Base-by-base conservation (phyloP, 1,139 yeast genomes). In the Chernovozyma aurita region DNA sequence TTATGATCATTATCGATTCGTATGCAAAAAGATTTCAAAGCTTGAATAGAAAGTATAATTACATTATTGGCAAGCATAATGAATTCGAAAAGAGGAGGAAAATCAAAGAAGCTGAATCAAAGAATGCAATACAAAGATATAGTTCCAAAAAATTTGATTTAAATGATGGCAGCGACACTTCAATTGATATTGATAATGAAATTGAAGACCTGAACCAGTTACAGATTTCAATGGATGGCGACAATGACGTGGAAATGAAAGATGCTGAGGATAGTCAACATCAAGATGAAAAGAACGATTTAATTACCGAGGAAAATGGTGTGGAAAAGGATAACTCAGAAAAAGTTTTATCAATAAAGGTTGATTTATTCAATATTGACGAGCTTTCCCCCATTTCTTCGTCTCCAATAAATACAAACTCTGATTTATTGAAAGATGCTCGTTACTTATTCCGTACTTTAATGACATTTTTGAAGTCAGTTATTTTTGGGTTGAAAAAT, bases 381-480 rank as follows among this genome's bases (percentile, higher is more conserved):
- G 61, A 60, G 6, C 58, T 51, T 36, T 66, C 73, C 1, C 75
- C 75, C 4, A 63, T 70, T 6, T 52, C 62, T 2, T 45, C 63
- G 2, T 49, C 60, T 2, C 62, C 65, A 5, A 32, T 46, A 2
- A 49, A 60, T 16, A 47, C 50, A 20, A 65, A 73, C 18, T 70
- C 80, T 15, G 92, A 84, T 47, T 84, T 88, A 20, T 68, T 86
- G 37, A 86, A 86, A 48, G 97, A 90, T 55, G 95, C 96, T 1
- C 76, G 94, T 36, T 86, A 85, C 49, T 65, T 92, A 28, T 88
- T 88, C 72, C 78, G 94, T 47, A 88, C 95, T 7, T 67, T 94
- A 39, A 78, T 94, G 83, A 84, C 92, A 5, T 94, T 92, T 52
- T 65, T 92, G 51, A 88, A 92, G 53, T 86, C 97, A 0, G 86